Percentiles rank a stretch among this genome's conserved stretches.
These are phyloP conservation scores for Rhizophagus clarus DNA, from an alignment of 192 early-diverging fungal species.

Conservation along the genomic window DNA sequence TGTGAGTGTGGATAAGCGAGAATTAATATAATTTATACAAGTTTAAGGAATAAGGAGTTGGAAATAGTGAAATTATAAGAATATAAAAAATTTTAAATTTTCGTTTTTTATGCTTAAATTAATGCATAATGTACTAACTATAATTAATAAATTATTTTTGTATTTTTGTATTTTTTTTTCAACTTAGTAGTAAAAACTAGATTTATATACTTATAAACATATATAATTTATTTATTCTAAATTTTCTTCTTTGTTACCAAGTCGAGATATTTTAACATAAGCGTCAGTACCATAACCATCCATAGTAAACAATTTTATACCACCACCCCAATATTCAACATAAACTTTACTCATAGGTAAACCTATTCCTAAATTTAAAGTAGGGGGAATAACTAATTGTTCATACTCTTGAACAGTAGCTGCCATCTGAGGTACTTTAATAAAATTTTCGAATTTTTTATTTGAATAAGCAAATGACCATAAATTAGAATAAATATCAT, in stretches of 20 bases:
- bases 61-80: too few relatives aligned
- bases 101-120: too few relatives aligned
- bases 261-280: slow-evolving; percentile 77
- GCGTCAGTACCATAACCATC: slow-evolving; percentile 92
- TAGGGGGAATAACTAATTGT: slow-evolving; percentile 32
- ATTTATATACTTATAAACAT: too few relatives aligned
- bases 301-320: slow-evolving; percentile 76
- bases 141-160: background rate
- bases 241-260: slow-evolving; percentile 70
- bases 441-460: slow-evolving; percentile 66
- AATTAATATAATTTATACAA: too few relatives aligned
- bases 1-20: background rate
- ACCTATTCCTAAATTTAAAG: slow-evolving; percentile 80
- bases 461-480: slow-evolving; percentile 71
- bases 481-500: slow-evolving; percentile 63
- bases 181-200: background rate
- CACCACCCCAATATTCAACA: slow-evolving; percentile 95
- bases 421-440: slow-evolving; percentile 75
- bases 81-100: too few relatives aligned
- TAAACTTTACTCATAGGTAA: slow-evolving; percentile 90
- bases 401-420: slow-evolving; percentile 71
- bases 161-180: too few relatives aligned
- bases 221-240: slow-evolving; percentile 29
- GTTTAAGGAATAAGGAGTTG: too few relatives aligned
- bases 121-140: too few relatives aligned